Base-by-base conservation (phyloP, 2,329 filamentous ascomycete genomes). In the Nigrograna mackinnonii region DNA sequence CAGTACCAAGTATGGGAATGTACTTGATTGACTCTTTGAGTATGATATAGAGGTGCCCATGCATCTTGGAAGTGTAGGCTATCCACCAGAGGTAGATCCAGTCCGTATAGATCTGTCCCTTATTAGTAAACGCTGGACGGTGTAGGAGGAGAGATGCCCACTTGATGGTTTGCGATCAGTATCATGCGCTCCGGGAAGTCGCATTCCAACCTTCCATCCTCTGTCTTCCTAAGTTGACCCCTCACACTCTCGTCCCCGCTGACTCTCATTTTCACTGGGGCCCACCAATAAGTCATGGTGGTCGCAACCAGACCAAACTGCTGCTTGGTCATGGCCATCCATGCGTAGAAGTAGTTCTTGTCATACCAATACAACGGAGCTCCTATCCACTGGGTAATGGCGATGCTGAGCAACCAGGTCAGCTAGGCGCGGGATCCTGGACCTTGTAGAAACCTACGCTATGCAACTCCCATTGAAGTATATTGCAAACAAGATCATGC, bases 41-140 rank as follows among this genome's bases (percentile, higher is more conserved):
- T 58, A 95, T 92, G 64, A 95, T 95, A 73, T 89, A 95, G 55
- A 95, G 77, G 63, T 91, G 86, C 7, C 90, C 90, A 60, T 94
- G 87, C 82, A 89, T 89, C 26, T 78, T 76, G 32, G 85, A 84
- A 22, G 87, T 86, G 61, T 95, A 95, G 35, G 83, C 86, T 17
- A 86, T 83, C 90, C 90, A 95, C 90, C 90, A 95, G n/a, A 95
- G 79, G 66, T 95, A 95, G 16, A 95, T 69, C 89, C 89, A 95
- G 70, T 95, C 89, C 7, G 89, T 91, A 67, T 92, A 92, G 49
- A 92, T 86, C 83, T 73, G 43, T 3, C 3, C 13, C n/a, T 9
- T 5, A 39, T 63, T 24, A 62, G 57, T 32, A 22, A 21, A 13
- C 2, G n/a, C n/a, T n/a, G 6, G 7, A 14, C 24, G 24, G 24